A percentile compares a stretch with the other conserved stretches of the same genome.
Evolutionary conservation across 306 rosid genomes (phyloP).

Genomic region (Dryas octopetala): DNA sequence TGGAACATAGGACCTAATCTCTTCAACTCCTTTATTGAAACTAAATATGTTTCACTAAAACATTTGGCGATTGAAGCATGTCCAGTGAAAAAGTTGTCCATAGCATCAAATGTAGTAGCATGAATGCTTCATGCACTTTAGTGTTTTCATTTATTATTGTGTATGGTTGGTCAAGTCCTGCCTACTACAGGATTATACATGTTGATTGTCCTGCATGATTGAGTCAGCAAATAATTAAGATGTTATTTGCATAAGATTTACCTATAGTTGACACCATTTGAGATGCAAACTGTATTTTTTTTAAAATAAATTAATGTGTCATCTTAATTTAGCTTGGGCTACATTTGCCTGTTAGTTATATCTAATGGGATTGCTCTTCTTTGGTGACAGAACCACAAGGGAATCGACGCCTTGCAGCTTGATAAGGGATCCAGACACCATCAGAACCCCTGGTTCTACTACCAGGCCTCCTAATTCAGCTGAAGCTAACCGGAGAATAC

Average conservation of each 20-base stretch:
- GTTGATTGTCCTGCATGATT: conserved; percentile 4
- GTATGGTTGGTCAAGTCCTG: conserved; percentile 18
- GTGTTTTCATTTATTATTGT: neutral
- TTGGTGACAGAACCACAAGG: conserved; percentile 65
- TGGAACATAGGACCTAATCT: neutral
- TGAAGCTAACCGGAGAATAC: conserved; percentile 45
- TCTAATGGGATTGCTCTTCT: conserved; percentile 17
- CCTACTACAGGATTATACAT: neutral
- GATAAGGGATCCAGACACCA: conserved; percentile 64
- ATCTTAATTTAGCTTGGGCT: conserved; percentile 1
- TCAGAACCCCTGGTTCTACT: conserved; percentile 78
- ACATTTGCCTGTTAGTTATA: conserved; percentile 4
- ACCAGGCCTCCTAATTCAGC: conserved; percentile 65
- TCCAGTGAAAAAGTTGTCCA: neutral
- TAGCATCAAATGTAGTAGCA: too few species aligned
- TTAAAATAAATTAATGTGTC: neutral
- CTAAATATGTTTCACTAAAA: neutral
- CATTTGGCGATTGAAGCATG: neutral
- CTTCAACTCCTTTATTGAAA: neutral
- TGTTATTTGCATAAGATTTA: neutral
- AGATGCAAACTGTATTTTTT: neutral
- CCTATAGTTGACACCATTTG: neutral
- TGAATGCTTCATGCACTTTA: neutral
- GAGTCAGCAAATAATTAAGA: neutral
- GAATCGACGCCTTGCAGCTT: conserved; percentile 95